Percentiles rank a stretch among this genome's conserved stretches.
These are phyloP conservation scores for Penicillium dipodomyicola DNA, from an alignment of 495 filamentous ascomycete genomes.

Conservation along the genomic window DNA sequence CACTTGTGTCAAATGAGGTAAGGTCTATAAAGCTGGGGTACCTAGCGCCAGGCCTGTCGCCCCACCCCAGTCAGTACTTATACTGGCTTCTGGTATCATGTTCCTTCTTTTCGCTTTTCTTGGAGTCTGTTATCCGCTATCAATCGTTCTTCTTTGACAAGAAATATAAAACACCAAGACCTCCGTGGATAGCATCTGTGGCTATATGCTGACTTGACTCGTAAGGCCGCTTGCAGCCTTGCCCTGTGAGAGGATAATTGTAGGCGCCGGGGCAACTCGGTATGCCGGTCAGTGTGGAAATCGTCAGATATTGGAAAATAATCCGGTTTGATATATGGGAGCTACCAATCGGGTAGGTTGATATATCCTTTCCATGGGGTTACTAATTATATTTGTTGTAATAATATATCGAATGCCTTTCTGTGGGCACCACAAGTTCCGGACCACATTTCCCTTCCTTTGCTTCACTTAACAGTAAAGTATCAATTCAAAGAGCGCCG, in stretches of 20 bases:
- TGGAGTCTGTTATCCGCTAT: not conserved
- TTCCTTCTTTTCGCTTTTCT: not conserved
- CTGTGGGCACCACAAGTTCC: not conserved
- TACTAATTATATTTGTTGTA: not conserved
- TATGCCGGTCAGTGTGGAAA: not conserved
- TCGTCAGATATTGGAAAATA: not conserved
- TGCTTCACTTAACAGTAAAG: not conserved
- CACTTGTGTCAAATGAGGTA: constrained; percentile 9
- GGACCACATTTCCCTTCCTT: not conserved
- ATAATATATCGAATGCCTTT: not conserved
- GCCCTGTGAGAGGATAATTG: not conserved
- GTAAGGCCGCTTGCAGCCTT: not conserved
- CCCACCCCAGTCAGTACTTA: constrained; percentile 8
- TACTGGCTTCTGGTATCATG: not conserved
- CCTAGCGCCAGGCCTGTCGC: not conserved
- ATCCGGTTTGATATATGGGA: too few species aligned
- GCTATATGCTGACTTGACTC: not conserved
- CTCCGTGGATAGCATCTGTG: not conserved
- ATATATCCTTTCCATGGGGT: too few species aligned
- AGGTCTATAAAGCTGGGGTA: not conserved
- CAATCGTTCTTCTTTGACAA: not conserved
- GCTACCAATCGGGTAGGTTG: too few species aligned
- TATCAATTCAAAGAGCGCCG: not conserved
- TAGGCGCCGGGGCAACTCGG: not conserved
- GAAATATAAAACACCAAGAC: not conserved